phyloP scores from a whole-genome alignment of 257 asterid species.

The Penstemon davidsonii region DNA sequence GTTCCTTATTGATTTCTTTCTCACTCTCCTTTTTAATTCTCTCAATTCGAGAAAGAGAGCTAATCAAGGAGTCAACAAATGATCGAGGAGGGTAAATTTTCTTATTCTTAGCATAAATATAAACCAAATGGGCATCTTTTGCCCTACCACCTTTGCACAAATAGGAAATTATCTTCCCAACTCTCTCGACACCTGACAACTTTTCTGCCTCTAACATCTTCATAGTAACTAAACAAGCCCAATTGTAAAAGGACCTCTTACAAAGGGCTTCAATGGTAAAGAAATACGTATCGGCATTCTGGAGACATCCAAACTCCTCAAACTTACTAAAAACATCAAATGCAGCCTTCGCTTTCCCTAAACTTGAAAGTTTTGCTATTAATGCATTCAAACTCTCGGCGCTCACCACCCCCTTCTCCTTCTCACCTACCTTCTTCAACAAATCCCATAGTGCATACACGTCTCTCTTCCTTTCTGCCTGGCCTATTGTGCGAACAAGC shows the following conservation, averaged over 20 bases:
- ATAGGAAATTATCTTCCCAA: conserved; percentile 65
- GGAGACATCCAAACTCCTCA: conserved; percentile 66
- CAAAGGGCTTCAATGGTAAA: conserved; percentile 73
- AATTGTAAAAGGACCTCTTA: conserved; percentile 54
- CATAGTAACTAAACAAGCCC: conserved; percentile 68
- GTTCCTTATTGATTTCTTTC: conserved; percentile 36
- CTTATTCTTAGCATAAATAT: conserved; percentile 65
- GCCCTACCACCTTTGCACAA: conserved; percentile 68
- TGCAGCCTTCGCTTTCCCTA: conserved; percentile 81
- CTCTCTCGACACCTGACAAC: conserved; percentile 53
- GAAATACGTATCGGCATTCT: conserved; percentile 65
- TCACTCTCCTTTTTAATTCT: conserved; percentile 32
- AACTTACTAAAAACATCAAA: conserved; percentile 71
- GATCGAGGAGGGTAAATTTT: conserved; percentile 45
- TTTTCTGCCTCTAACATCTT: conserved; percentile 63
- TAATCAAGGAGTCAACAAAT: conserved; percentile 47
- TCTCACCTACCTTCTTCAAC: conserved; percentile 53
- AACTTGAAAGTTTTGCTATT: conserved; percentile 53
- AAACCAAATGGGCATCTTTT: conserved; percentile 74
- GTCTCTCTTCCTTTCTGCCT: conserved; percentile 39
- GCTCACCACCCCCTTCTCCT: conserved; percentile 54
- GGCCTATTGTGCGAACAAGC: conserved; percentile 49
- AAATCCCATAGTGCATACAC: conserved; percentile 78
- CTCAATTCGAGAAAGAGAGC: conserved; percentile 51
- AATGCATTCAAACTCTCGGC: conserved; percentile 54